Evolutionary conservation across 1,284 basidiomycete genomes (phyloP).

Genomic region (Pascua sp.): DNA sequence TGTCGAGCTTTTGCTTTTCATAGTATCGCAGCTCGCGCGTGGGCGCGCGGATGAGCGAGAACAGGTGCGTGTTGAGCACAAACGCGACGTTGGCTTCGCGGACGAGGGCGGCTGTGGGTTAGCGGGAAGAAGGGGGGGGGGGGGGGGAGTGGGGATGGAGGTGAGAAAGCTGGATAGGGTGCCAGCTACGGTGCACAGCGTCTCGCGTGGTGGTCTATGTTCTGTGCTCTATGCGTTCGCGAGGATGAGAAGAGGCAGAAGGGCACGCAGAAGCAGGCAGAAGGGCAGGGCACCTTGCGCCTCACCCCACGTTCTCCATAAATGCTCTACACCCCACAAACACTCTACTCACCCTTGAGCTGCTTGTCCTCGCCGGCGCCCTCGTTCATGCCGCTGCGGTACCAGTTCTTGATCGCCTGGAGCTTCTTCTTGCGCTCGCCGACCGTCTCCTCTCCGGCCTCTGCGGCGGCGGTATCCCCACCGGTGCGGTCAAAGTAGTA

Average conservation of each 20-base stretch:
- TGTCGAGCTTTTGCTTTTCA: constrained; percentile 18
- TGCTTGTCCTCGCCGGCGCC: constrained; percentile 55
- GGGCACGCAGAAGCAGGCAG: too few relatives aligned
- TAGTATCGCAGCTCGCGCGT: constrained; percentile 20
- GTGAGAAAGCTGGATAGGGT: too few relatives aligned
- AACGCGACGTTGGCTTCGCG: constrained; percentile 68
- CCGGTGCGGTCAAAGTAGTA: constrained; percentile 65
- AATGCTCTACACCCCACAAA: too few relatives aligned
- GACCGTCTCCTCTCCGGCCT: constrained; percentile 53
- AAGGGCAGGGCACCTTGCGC: too few relatives aligned
- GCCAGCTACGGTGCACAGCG: too few relatives aligned
- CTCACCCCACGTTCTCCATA: too few relatives aligned
- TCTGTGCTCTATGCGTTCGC: too few relatives aligned
- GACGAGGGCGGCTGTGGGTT: constrained; percentile 52
- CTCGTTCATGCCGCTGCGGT: constrained; percentile 66
- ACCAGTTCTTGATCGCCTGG: constrained; percentile 73
- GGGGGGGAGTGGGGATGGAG: too few relatives aligned
- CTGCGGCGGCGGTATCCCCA: constrained; percentile 21
- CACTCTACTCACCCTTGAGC: constrained; percentile 58
- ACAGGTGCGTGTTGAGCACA: constrained; percentile 63
- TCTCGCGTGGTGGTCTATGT: too few relatives aligned
- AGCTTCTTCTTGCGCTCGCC: constrained; percentile 47
- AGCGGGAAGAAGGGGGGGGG: too few relatives aligned
- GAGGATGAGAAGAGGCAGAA: too few relatives aligned
- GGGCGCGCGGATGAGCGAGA: constrained; percentile 53